These are phyloP conservation scores for Solanum pinnatisectum DNA, from an alignment of 257 asterid genomes.

Conservation along the genomic window DNA sequence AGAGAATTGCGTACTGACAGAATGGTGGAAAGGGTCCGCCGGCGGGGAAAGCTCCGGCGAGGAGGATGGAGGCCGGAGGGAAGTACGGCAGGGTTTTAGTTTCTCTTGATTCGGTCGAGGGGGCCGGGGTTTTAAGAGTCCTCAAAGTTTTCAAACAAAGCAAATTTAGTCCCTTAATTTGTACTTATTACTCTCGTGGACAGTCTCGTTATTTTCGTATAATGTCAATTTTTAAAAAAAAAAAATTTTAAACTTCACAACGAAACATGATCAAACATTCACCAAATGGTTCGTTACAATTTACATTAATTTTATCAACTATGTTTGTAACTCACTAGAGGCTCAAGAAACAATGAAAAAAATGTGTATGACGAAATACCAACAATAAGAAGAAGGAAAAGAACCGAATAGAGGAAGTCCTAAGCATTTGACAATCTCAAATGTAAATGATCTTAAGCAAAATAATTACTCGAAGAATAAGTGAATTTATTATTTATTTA, in stretches of 20 bases:
- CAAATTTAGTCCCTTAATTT: neutral
- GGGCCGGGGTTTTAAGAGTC: neutral
- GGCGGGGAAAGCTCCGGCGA: neutral
- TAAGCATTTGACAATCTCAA: neutral
- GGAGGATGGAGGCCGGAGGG: neutral
- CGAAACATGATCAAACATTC: too few relatives aligned
- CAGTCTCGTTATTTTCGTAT: neutral
- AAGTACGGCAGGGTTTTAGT: neutral
- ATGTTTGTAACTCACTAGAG: neutral
- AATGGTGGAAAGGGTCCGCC: neutral
- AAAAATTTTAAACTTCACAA: neutral
- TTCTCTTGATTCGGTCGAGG: neutral
- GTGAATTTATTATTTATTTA: neutral
- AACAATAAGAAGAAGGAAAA: neutral
- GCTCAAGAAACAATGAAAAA: fast-evolving
- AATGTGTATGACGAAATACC: too few relatives aligned
- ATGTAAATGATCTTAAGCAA: too few relatives aligned
- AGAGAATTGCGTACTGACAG: neutral
- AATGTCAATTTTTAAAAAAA: too few relatives aligned
- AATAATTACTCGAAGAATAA: neutral
- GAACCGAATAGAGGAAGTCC: too few relatives aligned
- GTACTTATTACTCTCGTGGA: neutral
- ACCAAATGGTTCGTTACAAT: neutral
- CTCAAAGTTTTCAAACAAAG: neutral
- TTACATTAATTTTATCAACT: too few relatives aligned